A percentile compares a stretch with the other conserved stretches of the same genome.
Conservation (phyloP, 192 early-diverging fungal genomes). For the Haplosporangium gracile region DNA sequence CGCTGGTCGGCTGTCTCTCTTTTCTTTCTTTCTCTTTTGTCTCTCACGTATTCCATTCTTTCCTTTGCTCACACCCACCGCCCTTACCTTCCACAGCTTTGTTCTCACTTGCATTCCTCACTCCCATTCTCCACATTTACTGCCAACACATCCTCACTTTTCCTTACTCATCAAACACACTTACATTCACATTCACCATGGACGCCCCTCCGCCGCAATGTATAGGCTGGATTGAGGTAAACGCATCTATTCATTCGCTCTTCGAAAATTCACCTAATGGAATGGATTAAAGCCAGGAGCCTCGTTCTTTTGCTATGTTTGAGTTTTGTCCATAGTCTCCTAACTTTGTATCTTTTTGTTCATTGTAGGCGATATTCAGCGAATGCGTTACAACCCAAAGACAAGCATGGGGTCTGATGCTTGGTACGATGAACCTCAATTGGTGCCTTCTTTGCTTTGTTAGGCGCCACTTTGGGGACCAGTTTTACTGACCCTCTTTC, state of each 20-base stretch:
- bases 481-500: background rate
- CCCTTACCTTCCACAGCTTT: background rate
- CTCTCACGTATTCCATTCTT: background rate
- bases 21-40: background rate
- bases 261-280: background rate
- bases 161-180: background rate
- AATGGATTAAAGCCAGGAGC: background rate
- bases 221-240: constrained; percentile 52
- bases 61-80: constrained; percentile 6
- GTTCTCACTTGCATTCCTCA: background rate
- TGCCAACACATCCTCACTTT: background rate
- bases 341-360: background rate
- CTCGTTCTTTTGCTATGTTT: background rate
- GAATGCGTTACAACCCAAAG: constrained; percentile 61
- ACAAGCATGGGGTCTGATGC: constrained; percentile 55
- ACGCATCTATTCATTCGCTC: background rate
- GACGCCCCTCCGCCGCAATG: constrained; percentile 33
- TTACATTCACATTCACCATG: constrained; percentile 20
- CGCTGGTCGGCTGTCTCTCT: background rate
- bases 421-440: constrained; percentile 29
- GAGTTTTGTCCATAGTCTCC: background rate
- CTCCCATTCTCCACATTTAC: background rate
- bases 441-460: background rate
- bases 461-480: too few relatives aligned
- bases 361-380: constrained; percentile 60